Conservation (phyloP, 495 filamentous ascomycete species). For the Amphirosellinia nigrospora region DNA sequence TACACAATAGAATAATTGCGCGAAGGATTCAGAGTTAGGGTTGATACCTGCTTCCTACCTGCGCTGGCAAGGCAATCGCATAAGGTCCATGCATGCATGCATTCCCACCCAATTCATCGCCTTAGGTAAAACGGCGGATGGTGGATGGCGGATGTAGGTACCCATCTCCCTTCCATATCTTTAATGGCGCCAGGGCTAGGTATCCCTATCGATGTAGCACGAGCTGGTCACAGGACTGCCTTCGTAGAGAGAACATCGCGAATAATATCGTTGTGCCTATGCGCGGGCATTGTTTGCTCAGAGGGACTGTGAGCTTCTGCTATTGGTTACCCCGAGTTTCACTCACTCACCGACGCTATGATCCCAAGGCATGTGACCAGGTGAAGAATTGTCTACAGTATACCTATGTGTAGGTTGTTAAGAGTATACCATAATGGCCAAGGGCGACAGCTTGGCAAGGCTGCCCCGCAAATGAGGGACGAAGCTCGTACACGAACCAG, state of each 20-base stretch:
- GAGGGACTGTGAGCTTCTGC: neutral
- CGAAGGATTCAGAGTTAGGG: neutral
- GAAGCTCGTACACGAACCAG: conserved; percentile 16
- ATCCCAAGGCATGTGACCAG: neutral
- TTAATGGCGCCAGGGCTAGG: no score
- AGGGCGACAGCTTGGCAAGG: conserved; percentile 8
- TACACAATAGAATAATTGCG: neutral
- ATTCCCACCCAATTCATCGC: conserved; percentile 18
- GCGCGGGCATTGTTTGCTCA: neutral
- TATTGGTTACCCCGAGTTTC: conserved; percentile 15
- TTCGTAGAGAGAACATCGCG: neutral
- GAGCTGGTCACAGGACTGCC: neutral
- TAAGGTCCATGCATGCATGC: conserved; percentile 25
- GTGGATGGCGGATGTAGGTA: conserved; percentile 12
- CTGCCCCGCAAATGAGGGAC: neutral
- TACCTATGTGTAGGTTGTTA: no score
- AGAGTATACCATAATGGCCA: neutral
- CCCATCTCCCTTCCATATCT: neutral
- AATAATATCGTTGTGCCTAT: neutral
- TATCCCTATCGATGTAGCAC: neutral
- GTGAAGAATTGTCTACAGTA: neutral
- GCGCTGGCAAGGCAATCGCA: conserved; percentile 18
- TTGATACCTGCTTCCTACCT: conserved; percentile 6
- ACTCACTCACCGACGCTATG: conserved; percentile 17
- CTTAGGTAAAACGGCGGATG: conserved; percentile 5